Percentiles rank a stretch among this genome's conserved stretches.
Evolutionary conservation across 2,329 filamentous ascomycete genomes (phyloP).

Genomic region (Phoma sp.): DNA sequence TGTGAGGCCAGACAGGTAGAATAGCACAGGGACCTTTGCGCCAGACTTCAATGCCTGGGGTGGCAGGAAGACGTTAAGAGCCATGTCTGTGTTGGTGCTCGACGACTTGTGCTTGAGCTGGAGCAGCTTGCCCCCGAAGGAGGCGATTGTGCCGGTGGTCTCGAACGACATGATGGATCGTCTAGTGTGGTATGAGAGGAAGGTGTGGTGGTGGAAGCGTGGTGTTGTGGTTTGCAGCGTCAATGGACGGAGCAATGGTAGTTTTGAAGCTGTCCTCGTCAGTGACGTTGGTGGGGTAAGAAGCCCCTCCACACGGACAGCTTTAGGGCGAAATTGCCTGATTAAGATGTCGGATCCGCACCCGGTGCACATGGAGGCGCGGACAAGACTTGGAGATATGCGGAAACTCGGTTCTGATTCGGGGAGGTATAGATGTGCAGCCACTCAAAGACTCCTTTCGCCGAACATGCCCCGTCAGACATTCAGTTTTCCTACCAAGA

Average conservation of each 20-base stretch:
- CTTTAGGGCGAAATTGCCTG: constrained; percentile 14
- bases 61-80: constrained; percentile 90
- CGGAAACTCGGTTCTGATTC: constrained; percentile 45
- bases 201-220: constrained; percentile 12
- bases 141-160: constrained; percentile 86
- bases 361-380: constrained; percentile 33
- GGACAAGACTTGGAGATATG: constrained; percentile 36
- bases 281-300: constrained; percentile 40
- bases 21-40: constrained; percentile 79
- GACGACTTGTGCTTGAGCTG: constrained; percentile 88
- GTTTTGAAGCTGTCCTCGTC: constrained; percentile 30
- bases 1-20: constrained; percentile 93
- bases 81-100: constrained; percentile 86
- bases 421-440: constrained; percentile 36
- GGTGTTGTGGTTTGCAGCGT: constrained; percentile 4
- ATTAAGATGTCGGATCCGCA: constrained; percentile 37
- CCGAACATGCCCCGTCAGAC: constrained; percentile 39
- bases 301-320: constrained; percentile 9
- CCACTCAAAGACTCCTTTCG: constrained; percentile 39
- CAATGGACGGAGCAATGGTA: constrained; percentile 24
- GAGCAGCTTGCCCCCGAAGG: constrained; percentile 91
- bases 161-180: constrained; percentile 70
- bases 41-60: constrained; percentile 66
- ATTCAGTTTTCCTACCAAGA: constrained; percentile 33
- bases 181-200: constrained; percentile 23